A percentile compares a stretch with the other conserved stretches of the same genome.
Conservation (phyloP, 345 rosid genomes). For the Aquilaria yunnanensis region DNA sequence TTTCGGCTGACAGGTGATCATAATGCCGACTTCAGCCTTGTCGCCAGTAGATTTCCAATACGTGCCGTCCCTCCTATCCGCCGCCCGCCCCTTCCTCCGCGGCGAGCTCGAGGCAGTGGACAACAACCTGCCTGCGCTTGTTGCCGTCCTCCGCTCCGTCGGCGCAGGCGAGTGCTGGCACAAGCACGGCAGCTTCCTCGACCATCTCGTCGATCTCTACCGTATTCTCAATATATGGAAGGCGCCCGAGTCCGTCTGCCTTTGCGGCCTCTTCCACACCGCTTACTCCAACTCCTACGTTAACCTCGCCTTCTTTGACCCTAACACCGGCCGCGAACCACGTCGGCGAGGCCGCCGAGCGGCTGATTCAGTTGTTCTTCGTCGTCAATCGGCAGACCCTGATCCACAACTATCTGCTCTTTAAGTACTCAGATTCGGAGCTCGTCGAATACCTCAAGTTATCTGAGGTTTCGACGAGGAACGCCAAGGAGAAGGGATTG, state of each 20-base stretch:
- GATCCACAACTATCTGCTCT: conserved; percentile 81
- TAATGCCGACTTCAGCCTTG: conserved; percentile 20
- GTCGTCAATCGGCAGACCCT: conserved; percentile 71
- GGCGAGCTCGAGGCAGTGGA: conserved; percentile 72
- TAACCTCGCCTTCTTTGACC: conserved; percentile 87
- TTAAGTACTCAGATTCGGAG: conserved; percentile 61
- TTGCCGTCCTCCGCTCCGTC: conserved; percentile 67
- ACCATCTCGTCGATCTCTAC: conserved; percentile 77
- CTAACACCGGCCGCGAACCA: conserved; percentile 77
- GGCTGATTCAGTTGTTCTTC: conserved; percentile 78
- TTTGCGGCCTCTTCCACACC: conserved; percentile 91
- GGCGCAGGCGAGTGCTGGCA: conserved; percentile 99
- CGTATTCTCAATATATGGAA: conserved; percentile 80
- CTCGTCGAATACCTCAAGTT: conserved; percentile 54
- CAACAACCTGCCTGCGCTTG: conserved; percentile 49
- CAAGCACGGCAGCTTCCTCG: conserved; percentile 90
- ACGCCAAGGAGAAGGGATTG: conserved; percentile 53
- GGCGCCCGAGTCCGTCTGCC: conserved; percentile 73
- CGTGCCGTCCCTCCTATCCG: conserved; percentile 35
- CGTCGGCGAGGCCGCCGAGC: conserved; percentile 81
- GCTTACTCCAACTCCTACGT: conserved; percentile 95
- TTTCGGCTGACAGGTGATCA: neutral
- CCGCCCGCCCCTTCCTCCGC: conserved; percentile 85
- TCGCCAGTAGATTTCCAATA: conserved; percentile 5
- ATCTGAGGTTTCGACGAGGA: conserved; percentile 49